A percentile compares a stretch with the other conserved stretches of the same genome.
Conservation (phyloP, 768 basidiomycete species). For the Tephrocybe rancida region DNA sequence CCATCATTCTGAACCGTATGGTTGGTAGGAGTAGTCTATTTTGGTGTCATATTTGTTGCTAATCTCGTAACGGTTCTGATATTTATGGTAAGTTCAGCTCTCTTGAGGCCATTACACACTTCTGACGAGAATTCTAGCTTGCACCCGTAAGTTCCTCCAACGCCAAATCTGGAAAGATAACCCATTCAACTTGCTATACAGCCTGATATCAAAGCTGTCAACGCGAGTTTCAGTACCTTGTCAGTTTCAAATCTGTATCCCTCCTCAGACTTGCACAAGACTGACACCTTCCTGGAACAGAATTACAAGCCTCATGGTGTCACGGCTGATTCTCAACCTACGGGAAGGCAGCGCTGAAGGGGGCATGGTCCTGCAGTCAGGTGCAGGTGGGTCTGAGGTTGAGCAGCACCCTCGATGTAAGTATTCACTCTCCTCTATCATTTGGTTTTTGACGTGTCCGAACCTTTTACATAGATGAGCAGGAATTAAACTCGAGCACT, state of each 20-base stretch:
- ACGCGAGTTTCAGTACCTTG: conserved; percentile 40
- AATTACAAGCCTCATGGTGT: conserved; percentile 39
- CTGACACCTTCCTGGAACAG: conserved; percentile 13
- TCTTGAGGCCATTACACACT: not conserved
- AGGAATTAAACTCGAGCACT: not conserved
- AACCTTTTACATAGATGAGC: not conserved
- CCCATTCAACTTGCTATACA: conserved; percentile 1
- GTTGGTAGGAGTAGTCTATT: conserved; percentile 7
- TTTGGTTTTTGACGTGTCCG: not conserved
- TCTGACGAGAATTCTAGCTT: not conserved
- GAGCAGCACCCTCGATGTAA: conserved; percentile 2
- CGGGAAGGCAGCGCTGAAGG: conserved; percentile 14
- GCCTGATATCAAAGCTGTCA: conserved; percentile 37
- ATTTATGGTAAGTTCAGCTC: not conserved
- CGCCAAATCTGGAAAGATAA: not conserved
- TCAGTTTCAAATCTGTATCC: conserved; percentile 12
- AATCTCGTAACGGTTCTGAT: conserved; percentile 8
- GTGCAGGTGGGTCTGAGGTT: not conserved
- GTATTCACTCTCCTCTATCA: not conserved
- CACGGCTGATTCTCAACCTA: conserved; percentile 38
- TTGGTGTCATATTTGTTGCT: conserved; percentile 1
- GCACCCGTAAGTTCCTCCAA: conserved; percentile 1
- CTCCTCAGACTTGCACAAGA: not conserved
- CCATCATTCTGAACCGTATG: not conserved
- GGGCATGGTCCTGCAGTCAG: not conserved